These are phyloP conservation scores for Pseudogymnoascus sp. DNA, from an alignment of 2,329 filamentous ascomycete genomes.

Conservation along the genomic window DNA sequence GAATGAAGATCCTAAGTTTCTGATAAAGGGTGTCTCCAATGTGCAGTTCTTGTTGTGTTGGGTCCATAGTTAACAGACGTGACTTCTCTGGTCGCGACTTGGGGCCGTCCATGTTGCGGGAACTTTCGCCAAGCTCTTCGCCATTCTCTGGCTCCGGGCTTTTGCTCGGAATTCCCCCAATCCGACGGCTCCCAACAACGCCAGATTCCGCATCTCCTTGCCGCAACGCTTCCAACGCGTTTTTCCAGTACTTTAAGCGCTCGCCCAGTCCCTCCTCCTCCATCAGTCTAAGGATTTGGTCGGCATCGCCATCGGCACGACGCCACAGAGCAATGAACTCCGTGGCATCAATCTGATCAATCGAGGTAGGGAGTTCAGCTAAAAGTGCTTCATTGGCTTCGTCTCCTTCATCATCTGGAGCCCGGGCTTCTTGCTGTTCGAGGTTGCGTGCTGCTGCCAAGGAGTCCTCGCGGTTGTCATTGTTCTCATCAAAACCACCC, in stretches of 20 bases:
- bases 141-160: neutral
- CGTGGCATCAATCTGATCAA: conserved; percentile 21
- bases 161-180: neutral
- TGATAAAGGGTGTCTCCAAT: neutral
- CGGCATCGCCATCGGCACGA: conserved; percentile 52
- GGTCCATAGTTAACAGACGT: neutral
- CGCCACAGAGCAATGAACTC: conserved; percentile 49
- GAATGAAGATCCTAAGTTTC: neutral
- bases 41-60: neutral
- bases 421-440: neutral
- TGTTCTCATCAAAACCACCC: conserved; percentile 15
- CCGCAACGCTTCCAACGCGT: conserved; percentile 38
- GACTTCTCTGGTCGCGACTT: neutral
- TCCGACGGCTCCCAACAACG: neutral
- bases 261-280: conserved; percentile 53
- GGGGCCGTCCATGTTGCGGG: neutral
- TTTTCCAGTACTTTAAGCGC: conserved; percentile 53
- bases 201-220: neutral
- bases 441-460: neutral
- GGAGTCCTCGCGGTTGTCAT: conserved; percentile 11
- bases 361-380: conserved; percentile 20
- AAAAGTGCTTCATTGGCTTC: conserved; percentile 11
- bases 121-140: neutral
- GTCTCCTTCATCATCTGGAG: neutral
- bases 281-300: conserved; percentile 54